These are phyloP conservation scores for Xylariomycetidae sp. DNA, from an alignment of 2,329 filamentous ascomycete species.

Conservation along the genomic window DNA sequence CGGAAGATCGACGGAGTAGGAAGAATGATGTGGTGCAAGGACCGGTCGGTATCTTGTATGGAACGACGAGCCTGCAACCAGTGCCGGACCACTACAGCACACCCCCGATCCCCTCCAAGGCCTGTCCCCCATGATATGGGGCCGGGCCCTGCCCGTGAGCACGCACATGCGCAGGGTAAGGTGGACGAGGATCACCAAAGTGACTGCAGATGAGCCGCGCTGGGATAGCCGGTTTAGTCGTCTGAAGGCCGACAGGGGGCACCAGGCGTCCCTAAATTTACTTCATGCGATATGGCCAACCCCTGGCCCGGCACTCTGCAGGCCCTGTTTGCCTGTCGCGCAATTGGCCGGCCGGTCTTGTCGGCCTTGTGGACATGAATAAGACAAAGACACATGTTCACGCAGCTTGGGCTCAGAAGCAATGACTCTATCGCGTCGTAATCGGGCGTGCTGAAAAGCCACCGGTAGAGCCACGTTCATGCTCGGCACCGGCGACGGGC, in stretches of 20 bases:
- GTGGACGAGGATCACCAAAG: conserved; percentile 12
- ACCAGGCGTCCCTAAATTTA: conserved; percentile 17
- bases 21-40: conserved; percentile 1
- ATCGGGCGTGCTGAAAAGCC: too few relatives aligned
- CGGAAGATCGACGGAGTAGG: conserved; percentile 2
- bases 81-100: conserved; percentile 7
- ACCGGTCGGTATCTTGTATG: neutral
- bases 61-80: neutral
- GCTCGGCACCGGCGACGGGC: too few relatives aligned
- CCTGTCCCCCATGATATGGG: too few relatives aligned
- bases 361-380: too few relatives aligned
- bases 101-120: conserved; percentile 13
- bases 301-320: too few relatives aligned
- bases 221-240: conserved; percentile 15
- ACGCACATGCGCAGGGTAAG: conserved; percentile 8
- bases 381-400: too few relatives aligned
- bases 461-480: too few relatives aligned
- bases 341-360: too few relatives aligned
- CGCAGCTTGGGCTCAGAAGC: too few relatives aligned
- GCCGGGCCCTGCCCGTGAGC: conserved; percentile 9
- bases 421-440: too few relatives aligned
- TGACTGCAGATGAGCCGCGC: conserved; percentile 14
- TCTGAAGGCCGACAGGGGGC: conserved; percentile 16
- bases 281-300: too few relatives aligned
- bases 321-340: too few relatives aligned